Evolutionary conservation across 441 rosid genomes (phyloP), one percentile per base, ranked within the genome.

Genomic region (Adansonia rubrostipa): DNA sequence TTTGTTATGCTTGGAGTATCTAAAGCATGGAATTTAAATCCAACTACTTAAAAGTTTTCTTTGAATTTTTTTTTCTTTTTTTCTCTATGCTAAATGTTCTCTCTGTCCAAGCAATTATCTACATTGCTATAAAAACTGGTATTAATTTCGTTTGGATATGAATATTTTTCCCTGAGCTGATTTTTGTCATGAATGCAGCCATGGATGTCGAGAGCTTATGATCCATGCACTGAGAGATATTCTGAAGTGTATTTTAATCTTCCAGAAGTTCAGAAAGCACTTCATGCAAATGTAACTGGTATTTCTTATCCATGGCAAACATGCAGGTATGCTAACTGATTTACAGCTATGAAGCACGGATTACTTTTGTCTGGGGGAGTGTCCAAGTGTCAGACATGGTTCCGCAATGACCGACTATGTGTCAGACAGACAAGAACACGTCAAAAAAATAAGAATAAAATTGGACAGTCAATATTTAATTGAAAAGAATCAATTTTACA

Each of bases 151-250:
- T 28, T 28, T 19, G 9, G 19, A 63, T 14, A 33, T 24, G 15
- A 4, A 22, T 10, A 28, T 28, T 28, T 24, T 33, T 63, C 17
- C 10, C 4, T 33, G 15, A 13, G 45, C 68, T 63, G 68, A 33
- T 33, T 5, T 22, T 63, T 63, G 45, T 33, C 17, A 14, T 40
- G 64, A 83, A 13, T 81, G 79, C 88, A 92, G 97, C 98, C 98
- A 54, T 93, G 98, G 98, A 96, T 94, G 95, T 88, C 96, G 22
- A 89, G 98, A 84, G 96, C 97, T 67, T 94, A 92, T 76, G 99
- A 96, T 87, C 99, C 99, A 19, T 96, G 98, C 86, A 93, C 96
- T 0, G 98, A 90, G 78, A 90, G 97, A 81, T 86, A 94, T 85
- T 88, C 99, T 0, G 74, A 71, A 53, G 66, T 80, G 81, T 94